Percentiles rank a stretch among this genome's conserved stretches.
Conservation (phyloP, 768 basidiomycete species). For the Tylopilus sp. region DNA sequence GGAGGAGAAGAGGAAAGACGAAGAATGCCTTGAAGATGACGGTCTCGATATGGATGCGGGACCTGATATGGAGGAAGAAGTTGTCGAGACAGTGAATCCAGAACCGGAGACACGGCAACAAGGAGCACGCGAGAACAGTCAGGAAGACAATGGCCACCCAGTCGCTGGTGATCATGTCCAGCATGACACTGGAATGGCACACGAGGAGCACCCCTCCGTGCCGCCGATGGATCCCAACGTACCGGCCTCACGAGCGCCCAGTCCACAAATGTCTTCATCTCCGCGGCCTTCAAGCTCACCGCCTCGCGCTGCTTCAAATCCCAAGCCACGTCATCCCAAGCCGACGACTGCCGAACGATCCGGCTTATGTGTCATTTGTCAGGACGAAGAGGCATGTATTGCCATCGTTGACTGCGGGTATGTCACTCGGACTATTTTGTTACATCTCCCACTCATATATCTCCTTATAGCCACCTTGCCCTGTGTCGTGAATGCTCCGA, state of each 20-base stretch:
- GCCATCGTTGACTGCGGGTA: constrained; percentile 95
- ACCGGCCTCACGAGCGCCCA: constrained; percentile 6
- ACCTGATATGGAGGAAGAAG: constrained; percentile 17
- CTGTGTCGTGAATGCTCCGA: constrained; percentile 81
- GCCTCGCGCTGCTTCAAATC: constrained; percentile 32
- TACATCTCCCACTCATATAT: background rate
- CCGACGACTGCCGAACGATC: constrained; percentile 47
- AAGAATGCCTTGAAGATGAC: constrained; percentile 34
- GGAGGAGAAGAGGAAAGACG: constrained; percentile 55
- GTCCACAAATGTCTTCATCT: constrained; percentile 16
- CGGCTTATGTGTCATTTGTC: constrained; percentile 88
- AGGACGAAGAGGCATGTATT: constrained; percentile 92
- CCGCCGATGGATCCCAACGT: background rate
- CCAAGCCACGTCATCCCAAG: constrained; percentile 32
- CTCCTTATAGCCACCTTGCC: constrained; percentile 59
- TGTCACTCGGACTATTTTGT: constrained; percentile 26
- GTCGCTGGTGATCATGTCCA: background rate
- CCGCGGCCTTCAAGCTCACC: constrained; percentile 28
- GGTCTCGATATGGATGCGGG: constrained; percentile 21
- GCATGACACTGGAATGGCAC: background rate
- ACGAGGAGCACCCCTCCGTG: constrained; percentile 5
- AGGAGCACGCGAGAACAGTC: constrained; percentile 1
- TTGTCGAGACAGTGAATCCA: constrained; percentile 16
- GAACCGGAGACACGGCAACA: constrained; percentile 10
- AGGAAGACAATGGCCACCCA: background rate